Evolutionary conservation across 257 asterid genomes (phyloP), one percentile per base, ranked within the genome.

Genomic region (Thymus mandschuricus): DNA sequence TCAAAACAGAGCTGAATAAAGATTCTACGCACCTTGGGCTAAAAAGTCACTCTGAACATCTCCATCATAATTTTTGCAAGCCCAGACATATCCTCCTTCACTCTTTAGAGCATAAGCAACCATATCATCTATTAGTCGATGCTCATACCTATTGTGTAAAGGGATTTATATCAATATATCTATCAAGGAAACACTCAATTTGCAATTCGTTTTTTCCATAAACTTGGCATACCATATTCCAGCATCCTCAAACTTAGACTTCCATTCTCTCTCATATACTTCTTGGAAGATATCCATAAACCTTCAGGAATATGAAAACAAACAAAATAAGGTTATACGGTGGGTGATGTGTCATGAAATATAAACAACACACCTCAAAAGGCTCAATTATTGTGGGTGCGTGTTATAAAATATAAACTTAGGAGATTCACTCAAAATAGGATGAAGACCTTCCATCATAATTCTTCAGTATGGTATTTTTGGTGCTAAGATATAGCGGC

Each of bases 1-100:
- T 65, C 21, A 31, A 38, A 13, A 54, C 30, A 60, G 6, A 51
- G 28, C 15, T 10, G 48, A 51, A 57, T 12, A 44, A 27, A 62
- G 51, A 70, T 35, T 28, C 27, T 21, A 8, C 81, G 68, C 75
- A 88, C 99, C 99, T 92, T 95, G 99, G 58, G 98, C 99, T 73
- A 95, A 74, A 75, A 95, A 89, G 80, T 95, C 99, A 85, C 99
- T 95, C 74, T 95, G 99, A 57, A 95, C 99, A 74, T 95, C 98
- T 29, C 99, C 99, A 48, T 95, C 99, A 59, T 95, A 95, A 75
- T 95, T 95, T 79, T 95, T 95, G 86, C 99, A 95, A 9, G 99
- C 99, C 99, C 99, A 95, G n/a, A 95, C 98, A 74, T 95, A 92
- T 50, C 96, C 98, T 71, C 99, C 99, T 12, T 92, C 97, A 8